Evolutionary conservation across 345 rosid species (phyloP).

Genomic region (Hypericum perforatum): DNA sequence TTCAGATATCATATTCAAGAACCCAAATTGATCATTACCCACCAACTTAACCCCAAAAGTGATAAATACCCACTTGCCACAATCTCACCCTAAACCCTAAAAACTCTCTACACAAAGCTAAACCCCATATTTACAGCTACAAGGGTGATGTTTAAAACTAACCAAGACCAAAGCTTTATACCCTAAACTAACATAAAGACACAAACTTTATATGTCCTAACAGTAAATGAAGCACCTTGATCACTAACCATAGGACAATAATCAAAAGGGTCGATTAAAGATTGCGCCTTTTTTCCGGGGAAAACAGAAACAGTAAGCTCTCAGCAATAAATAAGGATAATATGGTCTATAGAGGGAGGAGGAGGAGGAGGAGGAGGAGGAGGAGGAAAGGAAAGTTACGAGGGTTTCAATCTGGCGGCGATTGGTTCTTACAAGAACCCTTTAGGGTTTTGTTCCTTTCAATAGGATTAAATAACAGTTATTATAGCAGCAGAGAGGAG

Average conservation of each 20-base stretch:
- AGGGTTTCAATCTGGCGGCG: constrained; percentile 59
- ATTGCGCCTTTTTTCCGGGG: no score
- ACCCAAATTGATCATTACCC: constrained; percentile 25
- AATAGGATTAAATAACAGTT: constrained; percentile 23
- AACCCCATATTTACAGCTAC: constrained; percentile 25
- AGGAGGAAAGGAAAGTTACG: constrained; percentile 11
- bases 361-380: constrained; percentile 4
- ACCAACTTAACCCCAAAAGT: constrained; percentile 9
- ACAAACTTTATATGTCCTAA: no score
- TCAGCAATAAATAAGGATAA: neutral
- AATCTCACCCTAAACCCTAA: constrained; percentile 17
- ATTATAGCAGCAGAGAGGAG: neutral
- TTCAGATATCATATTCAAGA: constrained; percentile 50
- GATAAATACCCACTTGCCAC: constrained; percentile 16
- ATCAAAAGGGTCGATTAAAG: no score
- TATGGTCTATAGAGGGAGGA: constrained; percentile 8
- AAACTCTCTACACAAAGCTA: constrained; percentile 4
- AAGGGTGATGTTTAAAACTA: no score
- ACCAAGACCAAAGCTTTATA: constrained; percentile 16
- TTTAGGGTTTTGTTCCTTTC: constrained; percentile 64
- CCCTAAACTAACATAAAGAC: constrained; percentile 24
- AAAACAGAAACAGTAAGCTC: no score
- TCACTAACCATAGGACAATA: no score
- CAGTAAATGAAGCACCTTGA: no score
- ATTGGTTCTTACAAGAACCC: constrained; percentile 70